Evolutionary conservation across 2,329 filamentous ascomycete genomes (phyloP).

Genomic region (Clathrospora elynae): DNA sequence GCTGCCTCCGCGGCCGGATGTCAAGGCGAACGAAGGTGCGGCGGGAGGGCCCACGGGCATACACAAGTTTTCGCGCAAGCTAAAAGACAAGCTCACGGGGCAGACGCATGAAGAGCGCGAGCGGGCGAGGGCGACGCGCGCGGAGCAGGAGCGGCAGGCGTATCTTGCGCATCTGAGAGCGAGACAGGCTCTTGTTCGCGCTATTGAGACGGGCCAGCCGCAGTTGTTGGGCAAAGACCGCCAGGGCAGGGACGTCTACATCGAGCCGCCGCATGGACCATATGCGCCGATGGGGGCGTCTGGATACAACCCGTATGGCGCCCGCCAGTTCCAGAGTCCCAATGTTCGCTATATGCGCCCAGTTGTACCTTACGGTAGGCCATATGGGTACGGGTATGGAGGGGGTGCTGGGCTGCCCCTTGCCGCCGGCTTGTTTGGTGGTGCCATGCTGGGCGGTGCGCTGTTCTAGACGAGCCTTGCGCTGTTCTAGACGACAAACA

Average conservation of each 20-base stretch:
- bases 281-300: conserved; percentile 39
- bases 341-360: conserved; percentile 59
- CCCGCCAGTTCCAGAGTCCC: conserved; percentile 54
- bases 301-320: conserved; percentile 54
- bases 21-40: conserved; percentile 10
- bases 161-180: conserved; percentile 60
- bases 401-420: conserved; percentile 46
- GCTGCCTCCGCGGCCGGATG: conserved; percentile 18
- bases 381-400: conserved; percentile 47
- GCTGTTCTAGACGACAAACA: too few relatives aligned
- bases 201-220: conserved; percentile 60
- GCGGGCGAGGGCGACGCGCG: conserved; percentile 53
- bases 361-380: conserved; percentile 52
- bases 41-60: conserved; percentile 40
- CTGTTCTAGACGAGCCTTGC: conserved; percentile 36
- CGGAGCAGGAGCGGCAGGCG: conserved; percentile 56
- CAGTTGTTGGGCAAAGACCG: conserved; percentile 61
- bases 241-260: conserved; percentile 62
- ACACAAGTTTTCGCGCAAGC: conserved; percentile 58
- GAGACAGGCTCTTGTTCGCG: conserved; percentile 57
- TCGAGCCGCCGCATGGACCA: conserved; percentile 58
- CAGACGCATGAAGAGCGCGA: conserved; percentile 62
- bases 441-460: conserved; percentile 40
- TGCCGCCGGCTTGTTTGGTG: conserved; percentile 44
- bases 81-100: conserved; percentile 65